Evolutionary conservation across 2,329 filamentous ascomycete genomes (phyloP).

Genomic region (Tolypocladium inflatum): DNA sequence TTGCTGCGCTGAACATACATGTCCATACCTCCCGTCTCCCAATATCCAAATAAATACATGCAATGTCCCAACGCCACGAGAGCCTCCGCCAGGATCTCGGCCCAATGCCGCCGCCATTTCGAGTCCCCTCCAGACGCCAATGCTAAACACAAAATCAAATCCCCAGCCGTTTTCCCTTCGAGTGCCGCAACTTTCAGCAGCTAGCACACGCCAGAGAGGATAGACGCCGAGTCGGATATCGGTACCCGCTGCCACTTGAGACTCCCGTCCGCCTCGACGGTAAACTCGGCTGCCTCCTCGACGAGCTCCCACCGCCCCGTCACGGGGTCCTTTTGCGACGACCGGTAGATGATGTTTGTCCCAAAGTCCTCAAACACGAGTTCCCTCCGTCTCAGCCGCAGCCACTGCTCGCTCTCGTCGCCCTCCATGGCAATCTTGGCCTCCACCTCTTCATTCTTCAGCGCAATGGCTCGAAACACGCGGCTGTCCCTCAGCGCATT

Average conservation of each 20-base stretch:
- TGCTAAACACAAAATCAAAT: background rate
- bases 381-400: slow-evolving; percentile 26
- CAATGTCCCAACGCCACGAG: background rate
- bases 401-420: slow-evolving; percentile 25
- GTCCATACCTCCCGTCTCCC: background rate
- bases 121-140: background rate
- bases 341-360: slow-evolving; percentile 26
- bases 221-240: slow-evolving; percentile 22
- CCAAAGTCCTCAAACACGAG: slow-evolving; percentile 28
- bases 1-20: background rate
- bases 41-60: background rate
- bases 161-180: background rate
- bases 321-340: slow-evolving; percentile 17
- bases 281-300: slow-evolving; percentile 25
- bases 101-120: background rate
- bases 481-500: slow-evolving; percentile 34
- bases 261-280: slow-evolving; percentile 17
- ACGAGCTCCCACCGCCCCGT: slow-evolving; percentile 26
- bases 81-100: background rate
- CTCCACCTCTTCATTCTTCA: slow-evolving; percentile 27
- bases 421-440: slow-evolving; percentile 19
- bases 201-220: slow-evolving; percentile 17
- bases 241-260: slow-evolving; percentile 25
- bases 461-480: slow-evolving; percentile 27
- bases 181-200: background rate